These are phyloP conservation scores for Pyropia haitanensis DNA, from an alignment of 23 red algal genomes.

Conservation along the genomic window DNA sequence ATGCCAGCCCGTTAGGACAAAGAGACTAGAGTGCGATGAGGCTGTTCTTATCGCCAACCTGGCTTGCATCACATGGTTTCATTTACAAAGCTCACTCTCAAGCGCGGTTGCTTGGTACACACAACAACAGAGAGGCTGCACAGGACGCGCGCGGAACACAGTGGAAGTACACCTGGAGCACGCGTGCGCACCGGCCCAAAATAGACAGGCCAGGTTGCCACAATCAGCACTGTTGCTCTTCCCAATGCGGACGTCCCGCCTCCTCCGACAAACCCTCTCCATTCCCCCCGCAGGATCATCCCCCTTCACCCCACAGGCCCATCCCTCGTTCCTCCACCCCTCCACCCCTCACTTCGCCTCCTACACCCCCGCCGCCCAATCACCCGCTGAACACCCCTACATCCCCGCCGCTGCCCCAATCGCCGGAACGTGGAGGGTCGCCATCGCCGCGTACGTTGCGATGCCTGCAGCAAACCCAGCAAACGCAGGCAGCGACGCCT, in stretches of 20 bases:
- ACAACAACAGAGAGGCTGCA: neutral
- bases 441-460: conserved; percentile 40
- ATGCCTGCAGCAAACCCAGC: conserved; percentile 78
- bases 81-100: no score
- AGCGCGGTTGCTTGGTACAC: no score
- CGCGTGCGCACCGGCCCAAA: neutral
- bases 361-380: neutral
- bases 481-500: conserved; percentile 51
- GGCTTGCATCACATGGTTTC: no score
- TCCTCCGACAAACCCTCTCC: neutral
- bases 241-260: neutral
- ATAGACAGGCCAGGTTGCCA: neutral
- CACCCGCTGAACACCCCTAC: neutral
- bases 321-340: neutral
- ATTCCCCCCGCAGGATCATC: neutral
- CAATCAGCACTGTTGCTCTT: neutral
- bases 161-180: neutral
- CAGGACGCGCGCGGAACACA: neutral
- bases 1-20: no score
- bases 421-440: conserved; percentile 31
- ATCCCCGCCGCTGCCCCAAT: conserved; percentile 12
- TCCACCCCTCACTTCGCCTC: neutral
- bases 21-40: no score
- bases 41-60: no score
- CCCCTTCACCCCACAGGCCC: neutral